Conservation (phyloP, 2,329 filamentous ascomycete genomes). For the Didymella arachidicola region DNA sequence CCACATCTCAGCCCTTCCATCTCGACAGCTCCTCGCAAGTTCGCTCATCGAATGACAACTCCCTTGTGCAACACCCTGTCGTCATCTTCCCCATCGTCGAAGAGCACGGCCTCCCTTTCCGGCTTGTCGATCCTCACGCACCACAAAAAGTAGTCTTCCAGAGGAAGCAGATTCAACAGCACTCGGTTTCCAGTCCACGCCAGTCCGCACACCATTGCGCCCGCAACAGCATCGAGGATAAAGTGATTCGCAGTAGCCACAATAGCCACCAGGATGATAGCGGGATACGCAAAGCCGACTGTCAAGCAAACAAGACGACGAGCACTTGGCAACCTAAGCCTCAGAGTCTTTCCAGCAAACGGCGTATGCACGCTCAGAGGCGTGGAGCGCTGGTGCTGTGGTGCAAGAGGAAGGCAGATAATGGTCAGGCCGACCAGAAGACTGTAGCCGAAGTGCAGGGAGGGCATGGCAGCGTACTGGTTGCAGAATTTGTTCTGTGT, state of each 20-base stretch:
- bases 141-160: constrained; percentile 75
- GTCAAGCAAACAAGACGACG: constrained; percentile 60
- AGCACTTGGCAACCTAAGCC: constrained; percentile 56
- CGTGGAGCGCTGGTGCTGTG: constrained; percentile 58
- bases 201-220: constrained; percentile 68
- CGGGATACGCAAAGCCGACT: constrained; percentile 69
- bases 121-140: constrained; percentile 71
- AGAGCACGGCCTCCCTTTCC: constrained; percentile 30
- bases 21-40: background rate
- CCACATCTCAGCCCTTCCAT: background rate
- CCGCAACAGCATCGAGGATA: constrained; percentile 74
- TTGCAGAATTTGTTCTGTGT: constrained; percentile 77
- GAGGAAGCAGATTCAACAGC: constrained; percentile 68
- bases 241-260: constrained; percentile 77
- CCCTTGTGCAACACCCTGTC: constrained; percentile 30
- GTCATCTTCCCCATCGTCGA: constrained; percentile 35
- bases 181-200: constrained; percentile 66
- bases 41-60: constrained; percentile 19
- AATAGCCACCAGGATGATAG: constrained; percentile 71
- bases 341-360: constrained; percentile 35
- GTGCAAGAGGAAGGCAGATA: constrained; percentile 68
- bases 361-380: constrained; percentile 45
- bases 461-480: constrained; percentile 81
- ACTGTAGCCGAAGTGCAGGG: constrained; percentile 77
- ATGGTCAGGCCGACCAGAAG: constrained; percentile 76